Evolutionary conservation across 768 basidiomycete genomes (phyloP).

Genomic region (Termitomyces sp.): DNA sequence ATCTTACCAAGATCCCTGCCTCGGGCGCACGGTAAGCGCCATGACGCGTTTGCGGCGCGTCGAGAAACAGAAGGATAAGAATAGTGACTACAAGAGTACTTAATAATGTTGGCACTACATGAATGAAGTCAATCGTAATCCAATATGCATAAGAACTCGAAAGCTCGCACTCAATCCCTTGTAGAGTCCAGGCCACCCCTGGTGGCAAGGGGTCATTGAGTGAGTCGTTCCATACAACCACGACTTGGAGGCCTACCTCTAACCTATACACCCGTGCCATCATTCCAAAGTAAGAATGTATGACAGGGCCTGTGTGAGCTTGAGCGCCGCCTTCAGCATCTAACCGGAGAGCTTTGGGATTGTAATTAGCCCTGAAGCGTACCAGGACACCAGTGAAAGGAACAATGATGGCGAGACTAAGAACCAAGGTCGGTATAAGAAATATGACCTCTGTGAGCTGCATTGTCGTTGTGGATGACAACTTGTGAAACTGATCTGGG

Average conservation of each 20-base stretch:
- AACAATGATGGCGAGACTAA: slow-evolving; percentile 59
- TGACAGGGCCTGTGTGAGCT: slow-evolving; percentile 76
- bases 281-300: slow-evolving; percentile 77
- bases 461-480: slow-evolving; percentile 24
- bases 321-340: slow-evolving; percentile 76
- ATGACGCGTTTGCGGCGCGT: slow-evolving; percentile 58
- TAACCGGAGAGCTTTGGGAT: slow-evolving; percentile 79
- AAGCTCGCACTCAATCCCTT: slow-evolving; percentile 63
- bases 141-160: background rate
- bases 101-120: slow-evolving; percentile 41
- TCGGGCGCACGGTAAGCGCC: slow-evolving; percentile 65
- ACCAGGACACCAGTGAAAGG: slow-evolving; percentile 70
- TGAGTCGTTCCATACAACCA: background rate
- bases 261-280: slow-evolving; percentile 64
- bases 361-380: slow-evolving; percentile 81
- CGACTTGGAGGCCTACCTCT: slow-evolving; percentile 49
- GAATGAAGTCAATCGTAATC: background rate
- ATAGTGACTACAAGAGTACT: slow-evolving; percentile 56
- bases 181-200: slow-evolving; percentile 74
- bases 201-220: background rate
- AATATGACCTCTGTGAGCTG: slow-evolving; percentile 36
- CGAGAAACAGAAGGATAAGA: slow-evolving; percentile 57
- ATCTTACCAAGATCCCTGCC: slow-evolving; percentile 46
- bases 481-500: background rate
- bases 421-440: slow-evolving; percentile 42